phyloP scores from a whole-genome alignment of 2,329 filamentous ascomycete genomes.

The Trichoderma sp. region DNA sequence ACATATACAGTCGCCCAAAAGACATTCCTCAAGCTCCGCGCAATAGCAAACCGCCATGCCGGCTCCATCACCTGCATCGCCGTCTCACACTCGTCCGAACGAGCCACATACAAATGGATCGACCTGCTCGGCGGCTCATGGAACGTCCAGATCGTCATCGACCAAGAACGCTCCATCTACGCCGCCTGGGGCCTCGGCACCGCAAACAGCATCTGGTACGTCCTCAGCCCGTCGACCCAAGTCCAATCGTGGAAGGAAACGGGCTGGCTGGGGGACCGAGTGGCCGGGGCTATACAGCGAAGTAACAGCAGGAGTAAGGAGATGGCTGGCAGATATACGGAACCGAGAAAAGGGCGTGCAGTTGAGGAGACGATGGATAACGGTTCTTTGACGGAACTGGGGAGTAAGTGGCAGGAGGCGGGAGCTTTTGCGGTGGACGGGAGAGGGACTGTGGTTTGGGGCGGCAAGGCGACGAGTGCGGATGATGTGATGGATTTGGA shows the following conservation, averaged over 20 bases:
- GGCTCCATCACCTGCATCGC: conserved; percentile 53
- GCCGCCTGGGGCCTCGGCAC: conserved; percentile 59
- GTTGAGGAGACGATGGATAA: conserved; percentile 38
- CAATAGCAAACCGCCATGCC: conserved; percentile 52
- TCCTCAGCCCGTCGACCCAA: conserved; percentile 54
- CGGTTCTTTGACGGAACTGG: conserved; percentile 46
- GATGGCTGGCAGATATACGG: conserved; percentile 23
- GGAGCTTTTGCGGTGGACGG: conserved; percentile 53
- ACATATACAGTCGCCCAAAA: conserved; percentile 51
- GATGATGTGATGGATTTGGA: conserved; percentile 57
- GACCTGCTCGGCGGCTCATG: conserved; percentile 57
- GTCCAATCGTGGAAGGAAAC: conserved; percentile 53
- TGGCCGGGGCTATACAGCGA: conserved; percentile 46
- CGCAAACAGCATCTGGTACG: conserved; percentile 47
- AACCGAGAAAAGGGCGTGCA: conserved; percentile 28
- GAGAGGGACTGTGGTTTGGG: conserved; percentile 50
- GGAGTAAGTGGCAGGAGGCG: conserved; percentile 57
- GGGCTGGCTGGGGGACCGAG: conserved; percentile 52
- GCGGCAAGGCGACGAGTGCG: conserved; percentile 45
- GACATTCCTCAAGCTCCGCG: conserved; percentile 55
- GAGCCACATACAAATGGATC: conserved; percentile 57
- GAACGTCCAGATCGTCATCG: conserved; percentile 54
- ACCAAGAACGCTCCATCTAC: conserved; percentile 56
- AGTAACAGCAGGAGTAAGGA: conserved; percentile 28
- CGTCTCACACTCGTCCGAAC: conserved; percentile 57